Evolutionary conservation across 139 green algal species (phyloP).

Genomic region (Diplosphaera chodatii): DNA sequence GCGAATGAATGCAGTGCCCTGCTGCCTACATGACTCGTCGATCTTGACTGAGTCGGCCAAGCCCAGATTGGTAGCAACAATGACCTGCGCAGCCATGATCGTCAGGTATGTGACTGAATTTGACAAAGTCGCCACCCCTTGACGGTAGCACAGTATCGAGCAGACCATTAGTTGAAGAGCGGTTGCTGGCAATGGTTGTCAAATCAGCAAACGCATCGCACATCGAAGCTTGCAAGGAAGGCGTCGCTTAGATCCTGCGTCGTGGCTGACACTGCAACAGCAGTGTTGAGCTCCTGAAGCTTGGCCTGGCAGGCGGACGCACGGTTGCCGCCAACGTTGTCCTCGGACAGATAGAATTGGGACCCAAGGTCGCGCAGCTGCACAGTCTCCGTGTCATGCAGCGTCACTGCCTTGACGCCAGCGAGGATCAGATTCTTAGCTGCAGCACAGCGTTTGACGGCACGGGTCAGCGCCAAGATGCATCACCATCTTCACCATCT

Average conservation of each 20-base stretch:
- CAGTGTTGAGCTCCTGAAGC: slow-evolving; percentile 94
- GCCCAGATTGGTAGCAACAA: slow-evolving; percentile 67
- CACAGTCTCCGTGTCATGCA: slow-evolving; percentile 69
- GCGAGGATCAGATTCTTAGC: slow-evolving; percentile 98
- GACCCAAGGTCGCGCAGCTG: slow-evolving; percentile 66
- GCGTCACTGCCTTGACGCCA: slow-evolving; percentile 83
- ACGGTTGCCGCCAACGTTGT: slow-evolving; percentile 81
- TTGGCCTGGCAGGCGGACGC: slow-evolving; percentile 82
- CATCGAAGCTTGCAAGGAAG: slow-evolving; percentile 75
- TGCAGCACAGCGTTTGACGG: no score
- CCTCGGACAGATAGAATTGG: slow-evolving; percentile 94
- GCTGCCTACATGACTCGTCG: slow-evolving; percentile 74
- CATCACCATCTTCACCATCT: no score
- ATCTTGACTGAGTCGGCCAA: slow-evolving; percentile 62
- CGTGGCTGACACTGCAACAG: slow-evolving; percentile 64
- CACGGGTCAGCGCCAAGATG: no score
- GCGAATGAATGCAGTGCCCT: slow-evolving; percentile 78
- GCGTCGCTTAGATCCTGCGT: slow-evolving; percentile 46
- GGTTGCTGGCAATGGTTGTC: no score
- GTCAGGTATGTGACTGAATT: no score
- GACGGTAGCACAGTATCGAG: no score
- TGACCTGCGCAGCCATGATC: no score
- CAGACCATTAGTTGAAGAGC: no score
- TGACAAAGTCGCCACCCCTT: no score
- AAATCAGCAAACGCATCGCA: no score